These are phyloP conservation scores for Pichia sp. DNA, from an alignment of 1,139 yeast species.

Conservation along the genomic window DNA sequence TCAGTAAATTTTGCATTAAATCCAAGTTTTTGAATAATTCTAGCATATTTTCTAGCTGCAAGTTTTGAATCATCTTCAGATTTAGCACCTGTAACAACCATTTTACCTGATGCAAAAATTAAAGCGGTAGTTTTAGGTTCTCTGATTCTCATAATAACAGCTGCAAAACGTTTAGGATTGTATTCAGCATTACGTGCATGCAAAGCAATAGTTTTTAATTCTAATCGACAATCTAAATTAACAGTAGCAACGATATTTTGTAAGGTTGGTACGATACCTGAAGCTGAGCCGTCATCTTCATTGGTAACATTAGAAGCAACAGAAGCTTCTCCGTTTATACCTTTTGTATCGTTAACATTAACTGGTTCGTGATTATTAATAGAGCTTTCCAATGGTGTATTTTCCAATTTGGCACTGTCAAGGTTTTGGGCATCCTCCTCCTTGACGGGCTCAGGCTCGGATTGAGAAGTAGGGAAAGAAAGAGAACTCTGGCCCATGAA, in stretches of 20 bases:
- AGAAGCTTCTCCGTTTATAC: background rate
- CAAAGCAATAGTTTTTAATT: slow-evolving; percentile 91
- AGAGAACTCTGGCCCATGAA: slow-evolving; percentile 65
- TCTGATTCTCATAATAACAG: slow-evolving; percentile 98
- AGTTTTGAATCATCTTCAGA: slow-evolving; percentile 96
- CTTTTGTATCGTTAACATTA: no score
- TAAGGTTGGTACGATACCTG: slow-evolving; percentile 93
- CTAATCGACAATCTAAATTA: slow-evolving; percentile 90
- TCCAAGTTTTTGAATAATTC: slow-evolving; percentile 96
- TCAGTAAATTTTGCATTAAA: slow-evolving; percentile 95
- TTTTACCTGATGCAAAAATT: slow-evolving; percentile 96
- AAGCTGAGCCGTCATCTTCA: slow-evolving; percentile 38
- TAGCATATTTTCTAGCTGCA: slow-evolving; percentile 95
- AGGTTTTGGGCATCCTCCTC: background rate
- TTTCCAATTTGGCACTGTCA: background rate
- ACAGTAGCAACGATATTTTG: slow-evolving; percentile 98
- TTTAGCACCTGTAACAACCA: slow-evolving; percentile 99
- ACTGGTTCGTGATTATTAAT: no score
- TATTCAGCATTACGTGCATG: slow-evolving; percentile 99
- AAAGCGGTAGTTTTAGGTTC: slow-evolving; percentile 98
- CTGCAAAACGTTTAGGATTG: slow-evolving; percentile 97
- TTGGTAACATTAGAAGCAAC: background rate
- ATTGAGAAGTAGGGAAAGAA: slow-evolving; percentile 43
- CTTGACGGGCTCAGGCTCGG: slow-evolving; percentile 1
- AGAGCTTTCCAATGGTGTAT: background rate